These are phyloP conservation scores for Alternaria conjuncta DNA, from an alignment of 2,329 filamentous ascomycete genomes.

Conservation along the genomic window DNA sequence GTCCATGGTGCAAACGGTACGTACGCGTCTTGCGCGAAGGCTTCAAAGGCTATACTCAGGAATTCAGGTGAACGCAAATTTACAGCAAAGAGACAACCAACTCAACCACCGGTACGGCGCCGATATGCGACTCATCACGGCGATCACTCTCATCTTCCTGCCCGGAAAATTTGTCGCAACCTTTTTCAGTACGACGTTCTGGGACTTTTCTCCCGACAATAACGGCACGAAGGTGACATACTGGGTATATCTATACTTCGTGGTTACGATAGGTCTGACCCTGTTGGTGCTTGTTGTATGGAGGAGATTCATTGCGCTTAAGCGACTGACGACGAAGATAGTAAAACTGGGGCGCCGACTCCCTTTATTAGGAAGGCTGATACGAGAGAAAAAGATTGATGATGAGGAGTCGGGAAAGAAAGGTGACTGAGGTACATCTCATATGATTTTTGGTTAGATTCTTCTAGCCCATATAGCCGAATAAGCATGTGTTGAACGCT, in stretches of 20 bases:
- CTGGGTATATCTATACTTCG: not conserved
- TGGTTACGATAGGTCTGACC: not conserved
- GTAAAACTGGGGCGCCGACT: rapidly evolving
- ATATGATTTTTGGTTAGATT: not conserved
- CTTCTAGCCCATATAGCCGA: rapidly evolving
- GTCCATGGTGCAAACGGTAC: not conserved
- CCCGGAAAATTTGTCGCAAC: not conserved
- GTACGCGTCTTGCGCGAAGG: no score
- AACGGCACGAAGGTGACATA: not conserved
- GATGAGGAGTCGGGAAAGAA: not conserved
- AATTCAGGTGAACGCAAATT: not conserved
- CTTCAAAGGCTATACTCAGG: not conserved
- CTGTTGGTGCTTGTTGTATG: not conserved
- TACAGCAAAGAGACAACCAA: not conserved
- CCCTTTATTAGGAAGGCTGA: not conserved
- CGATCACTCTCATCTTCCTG: not conserved
- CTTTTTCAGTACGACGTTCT: not conserved
- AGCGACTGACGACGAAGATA: not conserved
- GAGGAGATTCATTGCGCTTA: not conserved
- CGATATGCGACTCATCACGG: not conserved
- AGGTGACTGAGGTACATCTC: not conserved
- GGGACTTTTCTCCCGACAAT: not conserved
- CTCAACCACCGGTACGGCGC: not conserved
- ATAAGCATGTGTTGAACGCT: not conserved
- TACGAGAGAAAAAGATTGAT: not conserved